Evolutionary conservation across 306 rosid genomes (phyloP), one percentile per base, ranked within the genome.

Genomic region (Trifolium subterraneum): DNA sequence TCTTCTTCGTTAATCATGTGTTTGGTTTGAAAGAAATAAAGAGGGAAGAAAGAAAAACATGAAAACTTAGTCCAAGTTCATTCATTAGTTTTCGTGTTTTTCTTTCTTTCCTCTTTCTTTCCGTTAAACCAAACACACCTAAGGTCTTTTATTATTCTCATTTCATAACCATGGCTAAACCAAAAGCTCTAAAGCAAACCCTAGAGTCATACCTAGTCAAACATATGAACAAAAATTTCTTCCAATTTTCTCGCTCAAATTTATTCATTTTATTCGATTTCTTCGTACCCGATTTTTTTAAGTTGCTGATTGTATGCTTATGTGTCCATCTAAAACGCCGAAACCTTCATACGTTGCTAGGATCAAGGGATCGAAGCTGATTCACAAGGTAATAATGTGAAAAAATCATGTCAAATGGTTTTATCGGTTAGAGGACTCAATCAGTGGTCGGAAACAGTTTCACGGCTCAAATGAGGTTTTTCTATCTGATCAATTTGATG

Each of bases 381-480:
- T 67, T 72, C 90, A 9, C 98, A 97, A 12, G 96, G 99, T n/a
- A 84, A 88, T 9, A 95, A 92, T 88, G 98, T 92, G 55, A 95
- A 90, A 90, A 87, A 71, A 90, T 29, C 86, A 90, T 13, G 96
- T 92, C 3, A 89, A 90, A 12, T 94, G 98, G 97, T 95, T 90
- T 60, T 95, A 95, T 67, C 89, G 99, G 77, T 98, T 98, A 66
- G 99, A 92, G 88, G 99, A 92, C 81, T 95, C 99, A 1, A 86
- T 90, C 25, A 97, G 99, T 3, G 99, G 99, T 47, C 97, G 99
- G 64, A 86, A 97, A n/a, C 98, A 95, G 89, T 95, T 95, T 62
- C 99, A 95, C 35, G 96, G 99, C 20, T 92, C 97, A 0, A 95
- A 95, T 77, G 99, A 95, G 86, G 86, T 95, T 6, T 95, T 95